These are phyloP conservation scores for Lavandula angustifolia DNA, from an alignment of 257 asterid species.

Conservation along the genomic window DNA sequence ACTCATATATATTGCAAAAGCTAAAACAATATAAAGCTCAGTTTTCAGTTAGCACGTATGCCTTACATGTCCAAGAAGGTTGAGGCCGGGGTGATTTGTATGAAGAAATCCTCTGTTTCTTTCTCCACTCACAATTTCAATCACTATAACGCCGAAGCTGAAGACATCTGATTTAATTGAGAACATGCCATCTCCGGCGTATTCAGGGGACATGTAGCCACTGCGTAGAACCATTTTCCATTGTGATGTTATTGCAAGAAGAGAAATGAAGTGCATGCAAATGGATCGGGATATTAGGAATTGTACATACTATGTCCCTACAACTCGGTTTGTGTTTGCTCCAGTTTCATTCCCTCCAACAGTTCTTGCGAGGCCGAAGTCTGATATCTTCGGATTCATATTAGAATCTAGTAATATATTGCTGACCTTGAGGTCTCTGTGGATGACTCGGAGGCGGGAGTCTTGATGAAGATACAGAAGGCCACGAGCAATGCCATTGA, in stretches of 20 bases:
- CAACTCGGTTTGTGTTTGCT: constrained; percentile 48
- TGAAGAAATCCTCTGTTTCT: constrained; percentile 31
- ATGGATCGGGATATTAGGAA: not conserved
- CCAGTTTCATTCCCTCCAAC: constrained; percentile 48
- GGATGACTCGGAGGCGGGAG: constrained; percentile 47
- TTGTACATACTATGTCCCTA: constrained; percentile 52
- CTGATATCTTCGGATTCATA: constrained; percentile 57
- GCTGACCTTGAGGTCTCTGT: constrained; percentile 59
- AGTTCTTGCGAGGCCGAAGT: constrained; percentile 52
- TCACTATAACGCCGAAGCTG: constrained; percentile 40
- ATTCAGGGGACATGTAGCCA: constrained; percentile 43
- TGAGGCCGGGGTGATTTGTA: constrained; percentile 19
- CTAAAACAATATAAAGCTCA: too few species aligned
- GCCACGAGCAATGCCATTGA: constrained; percentile 51
- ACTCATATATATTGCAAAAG: too few species aligned
- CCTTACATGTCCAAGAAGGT: constrained; percentile 45
- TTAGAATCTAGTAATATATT: constrained; percentile 48
- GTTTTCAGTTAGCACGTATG: too few species aligned
- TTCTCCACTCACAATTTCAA: constrained; percentile 38
- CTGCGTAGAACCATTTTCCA: constrained; percentile 4
- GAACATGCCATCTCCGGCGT: not conserved
- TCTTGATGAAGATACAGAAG: constrained; percentile 61
- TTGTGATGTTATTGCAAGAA: not conserved
- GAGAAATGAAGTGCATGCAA: not conserved
- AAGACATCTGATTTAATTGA: not conserved